Evolutionary conservation across 331 rosid genomes (phyloP), one percentile per base, ranked within the genome.

Genomic region (Phaseolus coccineus): DNA sequence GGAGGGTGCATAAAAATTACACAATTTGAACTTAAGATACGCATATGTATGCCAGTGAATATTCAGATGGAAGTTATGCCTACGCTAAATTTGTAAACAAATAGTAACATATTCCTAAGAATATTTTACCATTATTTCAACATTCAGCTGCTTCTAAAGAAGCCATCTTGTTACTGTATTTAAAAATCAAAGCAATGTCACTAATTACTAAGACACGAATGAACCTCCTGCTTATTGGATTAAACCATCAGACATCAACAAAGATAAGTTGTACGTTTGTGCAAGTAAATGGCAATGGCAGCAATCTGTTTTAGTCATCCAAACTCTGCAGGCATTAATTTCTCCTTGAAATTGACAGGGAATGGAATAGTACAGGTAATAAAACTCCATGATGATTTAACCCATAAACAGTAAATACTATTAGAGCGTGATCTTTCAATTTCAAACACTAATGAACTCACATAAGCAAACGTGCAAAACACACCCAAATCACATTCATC

Each of bases 321-420:
- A 63, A 67, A 47, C 37, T 84, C 59, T 56, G 40, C 14, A n/a
- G 57, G 77, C 51, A 63, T 57, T 4, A 52, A 11, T 56, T 62
- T 44, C 30, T 52, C 22, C 30, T 7, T 51, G 6, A 50, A 58
- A 65, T 40, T 39, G 59, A 53, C 16, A 31, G 50, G 35, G 47
- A 74, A 58, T 62, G 81, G 46, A 31, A 65, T 39, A 5, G 75
- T 42, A 79, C 65, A 31, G 39, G 78, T 58, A 44, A 84, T 61
- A 47, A 68, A 47, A 74, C 37, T 68, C 62, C 56, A 59, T 24
- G 40, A n/a, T 44, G 63, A 16, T 71, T 52, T 61, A 47, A 19
- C 62, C 42, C 51, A 33, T 63, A 77, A 46, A 72, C 15, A 15
- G 64, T 51, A 50, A 31, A n/a, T 46, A 66, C 44, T 19, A 19